Conservation (phyloP, 306 rosid genomes). For the Abrus pulchellus region DNA sequence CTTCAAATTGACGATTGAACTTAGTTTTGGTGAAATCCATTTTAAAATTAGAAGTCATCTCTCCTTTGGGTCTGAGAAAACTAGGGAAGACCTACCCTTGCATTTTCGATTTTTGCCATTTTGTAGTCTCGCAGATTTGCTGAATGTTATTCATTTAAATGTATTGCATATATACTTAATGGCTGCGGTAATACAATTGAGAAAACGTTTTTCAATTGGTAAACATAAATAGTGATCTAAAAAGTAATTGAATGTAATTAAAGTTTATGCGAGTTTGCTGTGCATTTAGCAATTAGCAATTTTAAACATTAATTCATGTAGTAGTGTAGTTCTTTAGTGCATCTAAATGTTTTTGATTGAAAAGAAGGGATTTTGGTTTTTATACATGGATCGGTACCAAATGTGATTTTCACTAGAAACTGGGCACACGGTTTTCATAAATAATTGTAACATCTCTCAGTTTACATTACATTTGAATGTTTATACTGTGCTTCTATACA, state of each 20-base stretch:
- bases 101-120: slow-evolving; percentile 21
- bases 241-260: background rate
- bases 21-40: background rate
- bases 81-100: background rate
- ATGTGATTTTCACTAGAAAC: background rate
- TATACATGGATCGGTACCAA: background rate
- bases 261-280: background rate
- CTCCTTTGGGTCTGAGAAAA: background rate
- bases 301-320: background rate
- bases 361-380: background rate
- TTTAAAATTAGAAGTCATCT: slow-evolving; percentile 21
- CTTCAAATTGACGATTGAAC: background rate
- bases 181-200: background rate
- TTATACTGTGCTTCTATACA: slow-evolving; percentile 20
- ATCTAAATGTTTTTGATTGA: background rate
- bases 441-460: no score
- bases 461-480: background rate
- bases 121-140: background rate
- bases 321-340: background rate
- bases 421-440: background rate
- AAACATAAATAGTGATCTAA: background rate
- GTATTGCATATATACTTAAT: background rate
- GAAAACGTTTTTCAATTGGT: background rate
- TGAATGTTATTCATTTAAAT: background rate
- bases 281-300: background rate